phyloP scores from a whole-genome alignment of 176 grass and related monocot species.

The Cenchrus americanus region DNA sequence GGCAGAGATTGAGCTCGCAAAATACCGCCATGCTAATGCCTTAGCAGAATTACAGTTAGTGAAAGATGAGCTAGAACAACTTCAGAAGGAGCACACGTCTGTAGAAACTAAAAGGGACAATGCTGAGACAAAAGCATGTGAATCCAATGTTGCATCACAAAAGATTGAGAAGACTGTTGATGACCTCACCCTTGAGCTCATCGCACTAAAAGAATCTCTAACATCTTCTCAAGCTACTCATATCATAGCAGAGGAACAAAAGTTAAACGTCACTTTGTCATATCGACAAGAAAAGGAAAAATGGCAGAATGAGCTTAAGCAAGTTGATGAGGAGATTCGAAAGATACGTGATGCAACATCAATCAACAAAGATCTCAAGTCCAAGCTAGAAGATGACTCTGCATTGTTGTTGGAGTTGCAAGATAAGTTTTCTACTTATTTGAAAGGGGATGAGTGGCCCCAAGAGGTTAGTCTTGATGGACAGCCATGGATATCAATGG shows the following conservation, averaged over 20 bases:
- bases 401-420: conserved; percentile 49
- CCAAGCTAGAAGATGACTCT: conserved; percentile 54
- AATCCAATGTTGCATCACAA: conserved; percentile 42
- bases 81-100: conserved; percentile 58
- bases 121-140: conserved; percentile 50
- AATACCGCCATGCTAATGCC: conserved; percentile 45
- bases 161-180: conserved; percentile 66
- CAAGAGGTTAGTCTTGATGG: conserved; percentile 9
- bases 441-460: conserved; percentile 25
- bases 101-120: conserved; percentile 58
- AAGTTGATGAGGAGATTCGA: conserved; percentile 56
- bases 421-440: conserved; percentile 52
- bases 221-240: conserved; percentile 65
- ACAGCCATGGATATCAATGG: conserved; percentile 21
- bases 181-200: conserved; percentile 64
- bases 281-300: conserved; percentile 63
- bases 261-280: conserved; percentile 52
- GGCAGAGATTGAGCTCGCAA: conserved; percentile 67
- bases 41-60: conserved; percentile 62
- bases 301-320: conserved; percentile 70
- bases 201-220: conserved; percentile 54
- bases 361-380: conserved; percentile 56
- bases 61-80: conserved; percentile 64
- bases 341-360: conserved; percentile 45
- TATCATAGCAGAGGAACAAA: conserved; percentile 69